Evolutionary conservation across 1,284 basidiomycete genomes (phyloP).

Genomic region (Fomitiporia mediterranea): DNA sequence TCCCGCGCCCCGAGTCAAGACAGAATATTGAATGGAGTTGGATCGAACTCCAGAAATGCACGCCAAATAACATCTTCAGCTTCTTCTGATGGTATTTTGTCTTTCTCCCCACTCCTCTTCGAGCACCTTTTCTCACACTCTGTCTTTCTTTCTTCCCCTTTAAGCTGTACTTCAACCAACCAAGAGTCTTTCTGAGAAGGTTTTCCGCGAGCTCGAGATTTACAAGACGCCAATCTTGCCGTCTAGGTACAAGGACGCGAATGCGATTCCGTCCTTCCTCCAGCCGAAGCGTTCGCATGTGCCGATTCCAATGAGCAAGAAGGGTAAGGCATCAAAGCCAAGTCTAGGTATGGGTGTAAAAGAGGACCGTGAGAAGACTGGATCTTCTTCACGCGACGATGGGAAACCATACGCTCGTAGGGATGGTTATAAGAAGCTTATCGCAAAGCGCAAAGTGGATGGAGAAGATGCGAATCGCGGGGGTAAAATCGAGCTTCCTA

Average conservation of each 20-base stretch:
- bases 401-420: constrained; percentile 64
- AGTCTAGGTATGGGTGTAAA: constrained; percentile 32
- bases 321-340: constrained; percentile 31
- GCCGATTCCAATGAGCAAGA: constrained; percentile 50
- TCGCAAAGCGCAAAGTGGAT: constrained; percentile 47
- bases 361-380: constrained; percentile 22
- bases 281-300: constrained; percentile 48
- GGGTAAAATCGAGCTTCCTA: constrained; percentile 27
- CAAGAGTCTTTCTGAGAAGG: constrained; percentile 53
- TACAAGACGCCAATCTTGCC: constrained; percentile 74
- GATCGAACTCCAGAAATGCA: constrained; percentile 9
- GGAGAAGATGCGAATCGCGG: constrained; percentile 36
- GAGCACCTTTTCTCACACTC: constrained; percentile 4
- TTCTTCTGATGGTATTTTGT: constrained; percentile 18
- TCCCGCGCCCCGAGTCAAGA: constrained; percentile 34
- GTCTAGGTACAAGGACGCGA: constrained; percentile 52
- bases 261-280: constrained; percentile 58
- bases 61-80: constrained; percentile 1
- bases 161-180: constrained; percentile 33
- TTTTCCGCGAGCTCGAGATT: constrained; percentile 63
- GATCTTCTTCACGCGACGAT: constrained; percentile 26
- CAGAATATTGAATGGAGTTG: constrained; percentile 11
- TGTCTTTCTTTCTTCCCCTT: constrained; percentile 16
- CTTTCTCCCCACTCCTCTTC: constrained; percentile 13
- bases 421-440: constrained; percentile 68